A percentile compares a stretch with the other conserved stretches of the same genome.
These are phyloP conservation scores for Diaporthe vaccinii DNA, from an alignment of 2,329 filamentous ascomycete genomes.

Conservation along the genomic window DNA sequence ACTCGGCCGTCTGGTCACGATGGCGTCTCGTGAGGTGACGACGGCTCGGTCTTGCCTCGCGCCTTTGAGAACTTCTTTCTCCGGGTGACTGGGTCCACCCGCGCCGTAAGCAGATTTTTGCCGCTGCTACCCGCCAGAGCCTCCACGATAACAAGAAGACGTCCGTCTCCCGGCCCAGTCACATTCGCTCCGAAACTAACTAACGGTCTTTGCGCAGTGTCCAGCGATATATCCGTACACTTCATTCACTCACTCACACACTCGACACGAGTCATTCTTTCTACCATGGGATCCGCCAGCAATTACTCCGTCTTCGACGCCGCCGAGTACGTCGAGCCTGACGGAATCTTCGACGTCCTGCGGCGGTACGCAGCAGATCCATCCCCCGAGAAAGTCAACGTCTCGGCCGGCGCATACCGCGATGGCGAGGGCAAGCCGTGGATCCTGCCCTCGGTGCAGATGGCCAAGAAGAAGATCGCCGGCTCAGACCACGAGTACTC, in stretches of 20 bases:
- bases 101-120: conserved; percentile 30
- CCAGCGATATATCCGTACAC: neutral
- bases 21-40: conserved; percentile 9
- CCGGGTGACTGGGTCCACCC: conserved; percentile 7
- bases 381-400: conserved; percentile 51
- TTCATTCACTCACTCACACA: neutral
- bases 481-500: conserved; percentile 53
- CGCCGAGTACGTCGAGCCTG: conserved; percentile 39
- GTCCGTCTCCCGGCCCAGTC: conserved; percentile 3
- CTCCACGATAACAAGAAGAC: conserved; percentile 24
- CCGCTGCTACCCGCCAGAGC: conserved; percentile 11
- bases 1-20: neutral
- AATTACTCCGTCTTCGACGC: conserved; percentile 36
- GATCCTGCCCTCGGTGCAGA: conserved; percentile 54
- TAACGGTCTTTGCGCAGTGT: neutral
- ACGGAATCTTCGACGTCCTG: conserved; percentile 41
- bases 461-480: conserved; percentile 44
- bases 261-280: neutral
- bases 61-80: conserved; percentile 14
- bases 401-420: conserved; percentile 55
- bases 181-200: neutral
- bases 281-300: conserved; percentile 35
- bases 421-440: conserved; percentile 55
- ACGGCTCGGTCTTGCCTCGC: conserved; percentile 17
- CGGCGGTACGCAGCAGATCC: conserved; percentile 49